Base-by-base conservation (phyloP, 306 rosid genomes). In the Vigna reflexopilosa region DNA sequence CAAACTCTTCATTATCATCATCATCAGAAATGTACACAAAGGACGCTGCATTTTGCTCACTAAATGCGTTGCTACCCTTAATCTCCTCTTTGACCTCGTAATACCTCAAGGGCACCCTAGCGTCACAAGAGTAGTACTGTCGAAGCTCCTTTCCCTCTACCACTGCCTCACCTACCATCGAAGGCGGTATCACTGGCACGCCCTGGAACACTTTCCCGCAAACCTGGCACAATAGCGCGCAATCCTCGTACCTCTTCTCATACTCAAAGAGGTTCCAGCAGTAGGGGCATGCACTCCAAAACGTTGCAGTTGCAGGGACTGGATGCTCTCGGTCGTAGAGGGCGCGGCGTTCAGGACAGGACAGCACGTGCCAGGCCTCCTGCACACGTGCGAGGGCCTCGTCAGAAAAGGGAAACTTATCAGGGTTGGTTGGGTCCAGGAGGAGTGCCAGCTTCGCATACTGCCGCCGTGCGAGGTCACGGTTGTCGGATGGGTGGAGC, bases 201-300 rank as follows among this genome's bases (percentile, higher is more conserved):
- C 92, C 97, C 19, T 87, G 93, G 81, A 90, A 91, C 6, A 84
- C 67, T 22, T 36, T 87, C 58, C 17, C 6, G 74, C 98, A 91
- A 70, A 62, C 47, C 87, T 83, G 86, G 56, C 98, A 93, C 76
- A 76, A 72, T 72, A 93, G 20, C n/a, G 91, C 50, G 65, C 82
- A 87, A 19, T 82, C 93, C 61, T 78, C 80, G 48, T 82, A 93
- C 44, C 11, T 79, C 56, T 82, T 85, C 80, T 81, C 85, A 80
- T 86, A 91, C 87, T 80, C 83, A 54, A 73, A 90, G 65, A 91
- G 36, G 67, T 19, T 82, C 85, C 83, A 90, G 59, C 98, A 91
- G 75, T 85, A 93, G 1, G 97, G 96, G 66, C 97, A 93, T 4
- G 83, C 57, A 0, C 96, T 91, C 98, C 98, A 93, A 62, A 93